Conservation (phyloP, 2,329 filamentous ascomycete species). For the Mollisia scopiformis region DNA sequence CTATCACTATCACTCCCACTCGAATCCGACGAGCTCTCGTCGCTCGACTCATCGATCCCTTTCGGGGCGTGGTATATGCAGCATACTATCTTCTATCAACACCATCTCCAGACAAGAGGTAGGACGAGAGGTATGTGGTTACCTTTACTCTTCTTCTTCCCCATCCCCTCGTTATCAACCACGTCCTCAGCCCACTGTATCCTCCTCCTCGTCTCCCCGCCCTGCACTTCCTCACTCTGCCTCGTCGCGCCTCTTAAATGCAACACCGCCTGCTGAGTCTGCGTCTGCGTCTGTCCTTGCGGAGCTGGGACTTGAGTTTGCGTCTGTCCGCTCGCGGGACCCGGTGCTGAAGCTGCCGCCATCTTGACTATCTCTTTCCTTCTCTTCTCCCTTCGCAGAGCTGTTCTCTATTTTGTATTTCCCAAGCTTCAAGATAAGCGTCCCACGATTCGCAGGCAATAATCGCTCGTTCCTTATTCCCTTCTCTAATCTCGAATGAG, state of each 20-base stretch:
- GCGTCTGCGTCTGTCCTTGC: constrained; percentile 10
- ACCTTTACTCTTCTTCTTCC: constrained; percentile 95
- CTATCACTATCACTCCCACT: constrained; percentile 47
- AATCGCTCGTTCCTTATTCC: neutral
- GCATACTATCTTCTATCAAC: constrained; percentile 67
- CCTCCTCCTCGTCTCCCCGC: constrained; percentile 50
- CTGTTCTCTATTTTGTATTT: too few species aligned
- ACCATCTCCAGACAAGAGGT: neutral
- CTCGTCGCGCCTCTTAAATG: constrained; percentile 32
- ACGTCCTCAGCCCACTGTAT: constrained; percentile 95
- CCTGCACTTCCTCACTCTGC: constrained; percentile 15
- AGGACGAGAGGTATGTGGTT: neutral
- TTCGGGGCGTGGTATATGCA: constrained; percentile 95
- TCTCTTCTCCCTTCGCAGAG: neutral
- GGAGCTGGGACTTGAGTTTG: constrained; percentile 2
- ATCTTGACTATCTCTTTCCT: neutral
- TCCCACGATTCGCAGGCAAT: neutral
- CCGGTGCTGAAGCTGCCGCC: constrained; percentile 2
- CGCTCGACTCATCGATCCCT: constrained; percentile 79
- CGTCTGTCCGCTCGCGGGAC: constrained; percentile 1
- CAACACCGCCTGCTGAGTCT: constrained; percentile 31
- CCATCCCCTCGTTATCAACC: constrained; percentile 92
- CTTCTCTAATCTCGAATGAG: neutral
- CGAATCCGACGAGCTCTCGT: constrained; percentile 60
- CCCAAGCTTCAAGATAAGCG: too few species aligned